Conservation (phyloP, 179 eudicot species). For the Carnegiea gigantea region DNA sequence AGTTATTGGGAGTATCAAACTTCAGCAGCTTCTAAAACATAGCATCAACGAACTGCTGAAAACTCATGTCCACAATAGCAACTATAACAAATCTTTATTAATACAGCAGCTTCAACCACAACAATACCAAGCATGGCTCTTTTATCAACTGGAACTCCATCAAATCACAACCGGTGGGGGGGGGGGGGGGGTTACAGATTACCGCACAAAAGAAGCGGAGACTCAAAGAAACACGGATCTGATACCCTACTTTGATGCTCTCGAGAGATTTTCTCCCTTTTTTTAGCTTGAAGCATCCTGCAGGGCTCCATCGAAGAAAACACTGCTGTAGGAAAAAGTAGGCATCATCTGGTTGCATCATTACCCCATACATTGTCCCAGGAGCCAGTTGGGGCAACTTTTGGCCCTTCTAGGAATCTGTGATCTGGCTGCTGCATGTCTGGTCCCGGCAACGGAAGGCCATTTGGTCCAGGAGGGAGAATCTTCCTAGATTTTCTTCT, state of each 20-base stretch:
- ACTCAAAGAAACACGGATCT: constrained; percentile 7
- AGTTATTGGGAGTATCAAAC: neutral
- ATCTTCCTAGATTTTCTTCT: constrained; percentile 49
- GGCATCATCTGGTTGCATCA: constrained; percentile 27
- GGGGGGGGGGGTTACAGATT: neutral
- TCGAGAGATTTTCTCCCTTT: neutral
- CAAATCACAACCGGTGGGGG: neutral
- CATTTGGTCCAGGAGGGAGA: constrained; percentile 51
- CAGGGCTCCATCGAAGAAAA: neutral
- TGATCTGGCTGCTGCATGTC: constrained; percentile 32
- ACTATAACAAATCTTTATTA: neutral
- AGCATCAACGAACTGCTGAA: neutral
- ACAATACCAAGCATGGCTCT: constrained; percentile 8
- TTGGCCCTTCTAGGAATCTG: constrained; percentile 56
- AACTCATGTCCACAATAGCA: neutral
- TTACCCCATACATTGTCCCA: constrained; percentile 85
- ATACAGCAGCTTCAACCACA: neutral
- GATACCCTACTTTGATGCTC: neutral
- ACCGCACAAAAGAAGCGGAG: neutral
- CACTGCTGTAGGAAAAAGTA: neutral
- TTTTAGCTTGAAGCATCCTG: constrained; percentile 12
- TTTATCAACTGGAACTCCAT: constrained; percentile 11
- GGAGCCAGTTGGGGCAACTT: constrained; percentile 54
- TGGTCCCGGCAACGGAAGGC: constrained; percentile 51
- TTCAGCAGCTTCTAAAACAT: neutral